Conservation (phyloP, 768 basidiomycete genomes). For the Suillus discolor region DNA sequence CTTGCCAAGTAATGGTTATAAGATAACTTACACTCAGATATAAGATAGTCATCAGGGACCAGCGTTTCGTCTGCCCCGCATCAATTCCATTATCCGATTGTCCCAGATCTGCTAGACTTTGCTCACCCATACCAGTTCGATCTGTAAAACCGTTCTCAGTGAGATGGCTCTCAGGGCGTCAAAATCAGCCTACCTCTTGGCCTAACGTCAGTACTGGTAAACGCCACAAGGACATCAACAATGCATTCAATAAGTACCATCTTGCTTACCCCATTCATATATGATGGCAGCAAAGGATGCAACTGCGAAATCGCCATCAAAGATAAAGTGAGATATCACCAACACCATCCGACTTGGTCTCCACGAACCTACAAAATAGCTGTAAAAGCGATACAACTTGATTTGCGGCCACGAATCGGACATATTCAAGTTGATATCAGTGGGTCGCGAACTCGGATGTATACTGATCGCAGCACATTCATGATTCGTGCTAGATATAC, state of each 20-base stretch:
- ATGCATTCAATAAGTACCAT: not conserved
- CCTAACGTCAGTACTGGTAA: not conserved
- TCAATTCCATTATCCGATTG: not conserved
- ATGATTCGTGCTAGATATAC: not conserved
- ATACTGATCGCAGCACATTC: not conserved
- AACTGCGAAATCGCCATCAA: not conserved
- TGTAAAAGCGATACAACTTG: not conserved
- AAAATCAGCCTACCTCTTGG: not conserved
- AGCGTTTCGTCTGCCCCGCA: not conserved
- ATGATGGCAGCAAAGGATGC: not conserved
- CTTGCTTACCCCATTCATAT: not conserved
- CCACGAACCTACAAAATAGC: not conserved
- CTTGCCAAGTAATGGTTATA: not conserved
- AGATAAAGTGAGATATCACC: not conserved
- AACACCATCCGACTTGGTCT: not conserved
- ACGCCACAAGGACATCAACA: not conserved
- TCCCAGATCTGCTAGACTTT: too few species aligned
- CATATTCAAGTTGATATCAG: not conserved
- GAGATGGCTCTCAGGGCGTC: not conserved
- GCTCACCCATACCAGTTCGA: conserved; percentile 1
- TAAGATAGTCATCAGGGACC: not conserved
- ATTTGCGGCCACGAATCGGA: not conserved
- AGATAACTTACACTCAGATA: not conserved
- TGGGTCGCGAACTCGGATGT: not conserved
- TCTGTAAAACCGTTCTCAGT: not conserved